phyloP scores from a whole-genome alignment of 495 filamentous ascomycete species.

The Entonaema liquescens region DNA sequence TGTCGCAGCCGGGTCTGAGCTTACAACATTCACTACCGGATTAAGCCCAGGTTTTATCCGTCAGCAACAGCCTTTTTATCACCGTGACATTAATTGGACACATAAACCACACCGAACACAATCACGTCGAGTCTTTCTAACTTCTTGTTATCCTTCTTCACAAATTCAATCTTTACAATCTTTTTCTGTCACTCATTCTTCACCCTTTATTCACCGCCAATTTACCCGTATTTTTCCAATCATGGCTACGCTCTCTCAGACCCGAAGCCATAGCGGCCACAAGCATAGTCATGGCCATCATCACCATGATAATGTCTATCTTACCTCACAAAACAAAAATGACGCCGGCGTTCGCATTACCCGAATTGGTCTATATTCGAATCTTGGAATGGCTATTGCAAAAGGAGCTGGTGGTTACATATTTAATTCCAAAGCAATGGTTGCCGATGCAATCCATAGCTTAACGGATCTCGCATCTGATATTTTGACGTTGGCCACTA shows the following conservation, averaged over 20 bases:
- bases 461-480: conserved; percentile 95
- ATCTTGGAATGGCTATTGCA: conserved; percentile 90
- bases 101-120: conserved; percentile 43
- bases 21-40: conserved; percentile 17
- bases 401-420: conserved; percentile 92
- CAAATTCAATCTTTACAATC: conserved; percentile 8
- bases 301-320: conserved; percentile 87
- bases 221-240: conserved; percentile 31
- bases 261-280: conserved; percentile 60
- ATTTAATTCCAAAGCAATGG: conserved; percentile 92
- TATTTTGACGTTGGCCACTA: conserved; percentile 89
- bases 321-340: conserved; percentile 86
- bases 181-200: conserved; percentile 18
- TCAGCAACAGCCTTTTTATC: conserved; percentile 22
- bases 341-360: conserved; percentile 97
- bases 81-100: conserved; percentile 47
- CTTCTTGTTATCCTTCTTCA: conserved; percentile 31
- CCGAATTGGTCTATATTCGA: conserved; percentile 87
- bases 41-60: conserved; percentile 29
- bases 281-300: conserved; percentile 71
- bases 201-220: conserved; percentile 24
- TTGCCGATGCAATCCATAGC: conserved; percentile 94
- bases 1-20: conserved; percentile 41
- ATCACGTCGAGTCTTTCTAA: conserved; percentile 46
- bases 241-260: conserved; percentile 46